These are phyloP conservation scores for Porcisia deanei DNA, from an alignment of 208 protist genomes.

Conservation along the genomic window DNA sequence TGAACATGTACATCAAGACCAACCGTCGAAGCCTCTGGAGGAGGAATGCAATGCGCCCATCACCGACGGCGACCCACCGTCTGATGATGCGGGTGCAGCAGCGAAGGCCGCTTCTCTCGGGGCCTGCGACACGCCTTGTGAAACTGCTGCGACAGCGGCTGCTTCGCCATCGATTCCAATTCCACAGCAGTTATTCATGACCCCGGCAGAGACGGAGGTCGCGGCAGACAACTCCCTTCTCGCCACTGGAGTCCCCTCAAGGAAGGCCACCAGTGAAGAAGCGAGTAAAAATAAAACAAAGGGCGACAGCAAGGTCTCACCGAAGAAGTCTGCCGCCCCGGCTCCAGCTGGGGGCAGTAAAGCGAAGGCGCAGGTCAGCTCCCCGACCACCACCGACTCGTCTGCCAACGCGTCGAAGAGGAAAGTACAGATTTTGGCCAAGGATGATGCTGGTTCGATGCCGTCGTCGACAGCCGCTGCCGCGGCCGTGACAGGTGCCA, in stretches of 20 bases:
- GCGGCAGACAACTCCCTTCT: neutral
- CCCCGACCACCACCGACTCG: neutral
- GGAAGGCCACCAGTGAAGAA: neutral
- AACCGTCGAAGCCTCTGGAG: neutral
- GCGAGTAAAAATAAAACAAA: neutral
- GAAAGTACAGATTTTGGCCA: neutral
- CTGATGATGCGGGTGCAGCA: neutral
- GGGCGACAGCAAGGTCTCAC: neutral
- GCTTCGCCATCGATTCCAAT: neutral
- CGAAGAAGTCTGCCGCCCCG: neutral
- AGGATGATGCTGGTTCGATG: neutral
- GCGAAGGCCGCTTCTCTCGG: neutral
- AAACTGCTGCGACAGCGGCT: neutral
- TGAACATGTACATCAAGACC: neutral
- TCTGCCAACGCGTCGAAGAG: neutral
- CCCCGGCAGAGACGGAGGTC: neutral
- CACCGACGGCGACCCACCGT: neutral
- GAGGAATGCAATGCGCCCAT: neutral
- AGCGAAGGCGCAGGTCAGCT: neutral
- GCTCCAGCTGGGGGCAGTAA: neutral
- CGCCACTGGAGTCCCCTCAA: neutral
- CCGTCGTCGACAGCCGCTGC: neutral
- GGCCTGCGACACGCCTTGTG: neutral
- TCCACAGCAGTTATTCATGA: neutral
- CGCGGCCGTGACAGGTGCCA: neutral